Evolutionary conservation across 352 stramenopile species (phyloP).

Genomic region (Phytophthora podocarpi): DNA sequence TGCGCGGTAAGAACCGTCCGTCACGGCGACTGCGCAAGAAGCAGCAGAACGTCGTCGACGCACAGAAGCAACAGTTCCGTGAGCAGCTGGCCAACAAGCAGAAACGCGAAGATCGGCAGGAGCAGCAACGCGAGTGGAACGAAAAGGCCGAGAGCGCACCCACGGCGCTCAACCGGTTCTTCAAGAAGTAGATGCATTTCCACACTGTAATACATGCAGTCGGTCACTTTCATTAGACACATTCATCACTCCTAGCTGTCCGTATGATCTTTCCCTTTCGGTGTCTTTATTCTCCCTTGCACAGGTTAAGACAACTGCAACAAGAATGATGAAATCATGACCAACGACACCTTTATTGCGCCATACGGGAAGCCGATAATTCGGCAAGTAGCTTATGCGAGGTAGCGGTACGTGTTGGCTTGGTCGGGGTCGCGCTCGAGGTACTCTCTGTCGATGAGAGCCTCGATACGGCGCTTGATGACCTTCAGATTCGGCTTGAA

Average conservation of each 20-base stretch:
- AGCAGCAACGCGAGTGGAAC: conserved; percentile 82
- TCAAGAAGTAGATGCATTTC: conserved; percentile 73
- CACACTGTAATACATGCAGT: conserved; percentile 33
- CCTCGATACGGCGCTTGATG: conserved; percentile 98
- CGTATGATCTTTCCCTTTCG: neutral
- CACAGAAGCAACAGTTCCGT: conserved; percentile 91
- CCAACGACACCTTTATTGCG: conserved; percentile 33
- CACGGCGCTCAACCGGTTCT: conserved; percentile 88
- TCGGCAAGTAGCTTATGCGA: conserved; percentile 71
- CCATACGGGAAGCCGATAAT: conserved; percentile 8
- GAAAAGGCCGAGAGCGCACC: conserved; percentile 76
- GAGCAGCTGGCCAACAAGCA: conserved; percentile 84
- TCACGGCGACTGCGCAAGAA: conserved; percentile 96
- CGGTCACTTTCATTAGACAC: conserved; percentile 24
- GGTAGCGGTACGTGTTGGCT: conserved; percentile 96
- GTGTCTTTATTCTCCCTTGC: neutral
- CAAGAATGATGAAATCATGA: conserved; percentile 9
- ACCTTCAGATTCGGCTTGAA: conserved; percentile 98
- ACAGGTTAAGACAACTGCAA: neutral
- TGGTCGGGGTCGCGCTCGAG: conserved; percentile 97
- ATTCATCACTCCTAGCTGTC: conserved; percentile 1
- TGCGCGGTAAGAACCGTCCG: conserved; percentile 97
- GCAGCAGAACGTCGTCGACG: conserved; percentile 98
- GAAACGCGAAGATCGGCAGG: conserved; percentile 70
- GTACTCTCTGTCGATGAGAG: conserved; percentile 98